phyloP scores from a whole-genome alignment of 192 early-diverging fungal genomes.

The Glomus cerebriforme region DNA sequence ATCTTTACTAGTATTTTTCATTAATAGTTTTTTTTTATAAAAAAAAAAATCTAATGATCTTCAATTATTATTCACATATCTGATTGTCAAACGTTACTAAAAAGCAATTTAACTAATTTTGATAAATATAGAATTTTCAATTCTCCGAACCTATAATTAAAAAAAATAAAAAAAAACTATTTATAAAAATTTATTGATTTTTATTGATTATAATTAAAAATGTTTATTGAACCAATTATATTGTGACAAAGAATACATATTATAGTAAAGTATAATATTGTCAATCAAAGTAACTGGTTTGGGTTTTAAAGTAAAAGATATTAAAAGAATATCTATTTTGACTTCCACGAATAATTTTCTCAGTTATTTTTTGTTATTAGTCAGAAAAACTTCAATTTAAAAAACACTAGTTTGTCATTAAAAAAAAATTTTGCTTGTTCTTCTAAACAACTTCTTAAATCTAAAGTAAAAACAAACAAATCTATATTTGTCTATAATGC shows the following conservation, averaged over 20 bases:
- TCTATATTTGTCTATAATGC: not conserved
- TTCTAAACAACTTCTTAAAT: not conserved
- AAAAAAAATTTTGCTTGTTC: not conserved
- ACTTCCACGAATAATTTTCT: not conserved
- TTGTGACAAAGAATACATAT: not conserved
- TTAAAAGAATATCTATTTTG: not conserved
- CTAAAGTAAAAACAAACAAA: not conserved
- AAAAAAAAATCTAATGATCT: not conserved
- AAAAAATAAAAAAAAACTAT: not conserved
- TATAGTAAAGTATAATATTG: not conserved
- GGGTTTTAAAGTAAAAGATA: not conserved
- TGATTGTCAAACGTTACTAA: not conserved
- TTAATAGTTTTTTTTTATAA: too few species aligned
- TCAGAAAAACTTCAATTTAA: not conserved
- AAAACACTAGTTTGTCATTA: not conserved
- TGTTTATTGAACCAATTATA: not conserved
- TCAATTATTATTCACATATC: not conserved
- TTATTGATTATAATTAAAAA: not conserved
- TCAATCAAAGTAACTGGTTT: not conserved
- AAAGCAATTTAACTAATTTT: not conserved
- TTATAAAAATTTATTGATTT: not conserved
- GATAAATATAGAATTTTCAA: not conserved
- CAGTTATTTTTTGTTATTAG: not conserved
- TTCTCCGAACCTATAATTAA: not conserved
- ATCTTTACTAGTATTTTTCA: too few species aligned